phyloP scores from a whole-genome alignment of 2,329 filamentous ascomycete species.

The Penicillium oxalicum region DNA sequence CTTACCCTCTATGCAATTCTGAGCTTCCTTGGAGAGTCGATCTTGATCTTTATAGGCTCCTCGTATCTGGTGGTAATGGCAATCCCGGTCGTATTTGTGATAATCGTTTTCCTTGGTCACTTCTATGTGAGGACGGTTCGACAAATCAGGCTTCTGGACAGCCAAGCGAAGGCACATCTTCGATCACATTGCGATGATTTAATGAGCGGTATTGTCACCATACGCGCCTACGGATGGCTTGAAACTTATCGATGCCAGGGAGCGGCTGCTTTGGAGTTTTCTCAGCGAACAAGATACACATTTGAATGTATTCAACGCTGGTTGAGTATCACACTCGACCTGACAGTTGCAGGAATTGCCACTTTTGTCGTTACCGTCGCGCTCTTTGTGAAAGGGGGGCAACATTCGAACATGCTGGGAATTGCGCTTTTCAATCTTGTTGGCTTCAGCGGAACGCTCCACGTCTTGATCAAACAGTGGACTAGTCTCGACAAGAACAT shows the following conservation, averaged over 20 bases:
- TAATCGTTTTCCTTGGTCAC: slow-evolving; percentile 40
- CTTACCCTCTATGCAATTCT: slow-evolving; percentile 14
- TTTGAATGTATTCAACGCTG: slow-evolving; percentile 44
- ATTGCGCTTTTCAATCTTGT: slow-evolving; percentile 22
- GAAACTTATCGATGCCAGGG: slow-evolving; percentile 36
- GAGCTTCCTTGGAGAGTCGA: slow-evolving; percentile 25
- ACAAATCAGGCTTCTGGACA: slow-evolving; percentile 41
- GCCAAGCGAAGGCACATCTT: slow-evolving; percentile 34
- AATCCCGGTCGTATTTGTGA: slow-evolving; percentile 33
- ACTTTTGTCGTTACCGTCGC: slow-evolving; percentile 18
- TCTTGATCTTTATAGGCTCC: slow-evolving; percentile 35
- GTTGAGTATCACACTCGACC: slow-evolving; percentile 22
- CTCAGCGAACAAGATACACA: slow-evolving; percentile 42
- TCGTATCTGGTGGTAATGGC: slow-evolving; percentile 33
- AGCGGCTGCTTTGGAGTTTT: slow-evolving; percentile 34
- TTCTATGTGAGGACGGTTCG: slow-evolving; percentile 47
- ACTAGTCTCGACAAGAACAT: slow-evolving; percentile 19
- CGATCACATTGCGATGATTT: slow-evolving; percentile 51
- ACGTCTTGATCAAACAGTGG: slow-evolving; percentile 14
- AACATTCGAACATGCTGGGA: slow-evolving; percentile 11
- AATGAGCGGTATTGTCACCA: slow-evolving; percentile 44
- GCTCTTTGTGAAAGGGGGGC: slow-evolving; percentile 12
- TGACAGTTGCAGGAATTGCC: slow-evolving; percentile 21
- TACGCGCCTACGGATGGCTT: slow-evolving; percentile 49
- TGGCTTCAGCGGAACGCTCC: slow-evolving; percentile 17